Evolutionary conservation across 1,139 yeast species (phyloP).

Genomic region (Yamadazyma epiphylla): DNA sequence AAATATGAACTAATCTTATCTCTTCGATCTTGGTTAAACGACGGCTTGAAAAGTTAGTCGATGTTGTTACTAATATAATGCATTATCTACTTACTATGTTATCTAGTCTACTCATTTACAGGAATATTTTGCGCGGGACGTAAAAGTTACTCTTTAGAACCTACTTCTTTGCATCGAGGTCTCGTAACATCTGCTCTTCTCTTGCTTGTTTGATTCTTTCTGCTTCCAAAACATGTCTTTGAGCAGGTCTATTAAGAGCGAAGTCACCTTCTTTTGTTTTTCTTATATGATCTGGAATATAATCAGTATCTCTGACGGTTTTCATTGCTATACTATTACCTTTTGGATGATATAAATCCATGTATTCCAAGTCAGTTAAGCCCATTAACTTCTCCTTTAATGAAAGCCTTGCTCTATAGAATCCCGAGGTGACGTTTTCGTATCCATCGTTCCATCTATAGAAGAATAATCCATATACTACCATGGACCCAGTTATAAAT

Average conservation of each 20-base stretch:
- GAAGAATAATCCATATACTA: conserved; percentile 63
- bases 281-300: conserved; percentile 37
- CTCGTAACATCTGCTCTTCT: conserved; percentile 63
- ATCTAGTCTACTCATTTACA: conserved; percentile 1
- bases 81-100: background rate
- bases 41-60: conserved; percentile 5
- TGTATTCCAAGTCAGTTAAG: conserved; percentile 55
- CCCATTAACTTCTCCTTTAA: conserved; percentile 53
- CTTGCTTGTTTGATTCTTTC: conserved; percentile 65
- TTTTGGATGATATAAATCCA: conserved; percentile 54
- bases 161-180: conserved; percentile 36
- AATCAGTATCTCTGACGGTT: conserved; percentile 41
- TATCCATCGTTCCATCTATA: conserved; percentile 83
- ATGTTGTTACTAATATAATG: too few relatives aligned
- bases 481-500: conserved; percentile 41
- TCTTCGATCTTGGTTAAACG: conserved; percentile 8
- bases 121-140: background rate
- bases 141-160: conserved; percentile 5
- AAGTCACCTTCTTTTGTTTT: conserved; percentile 41
- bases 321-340: conserved; percentile 30
- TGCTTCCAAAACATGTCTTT: conserved; percentile 72
- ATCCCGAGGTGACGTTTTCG: conserved; percentile 69
- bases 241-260: conserved; percentile 67
- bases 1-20: conserved; percentile 13
- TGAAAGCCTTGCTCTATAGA: conserved; percentile 58